Evolutionary conservation across 345 rosid genomes (phyloP).

Genomic region (Kandelia obovata): DNA sequence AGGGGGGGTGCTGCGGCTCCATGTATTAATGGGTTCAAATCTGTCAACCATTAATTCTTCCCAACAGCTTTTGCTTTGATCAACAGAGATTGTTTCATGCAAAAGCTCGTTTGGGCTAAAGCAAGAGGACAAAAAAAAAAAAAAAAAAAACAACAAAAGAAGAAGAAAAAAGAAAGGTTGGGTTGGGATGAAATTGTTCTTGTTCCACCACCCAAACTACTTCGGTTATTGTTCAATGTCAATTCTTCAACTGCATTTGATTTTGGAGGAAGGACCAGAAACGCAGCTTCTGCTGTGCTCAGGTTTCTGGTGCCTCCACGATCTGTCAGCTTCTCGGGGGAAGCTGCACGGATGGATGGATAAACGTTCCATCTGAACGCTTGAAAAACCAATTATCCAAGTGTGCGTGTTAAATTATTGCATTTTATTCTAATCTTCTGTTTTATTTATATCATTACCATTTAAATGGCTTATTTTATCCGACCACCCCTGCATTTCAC

Average conservation of each 20-base stretch:
- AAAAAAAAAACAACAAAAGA: not conserved
- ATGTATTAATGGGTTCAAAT: constrained; percentile 52
- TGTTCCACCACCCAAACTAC: constrained; percentile 30
- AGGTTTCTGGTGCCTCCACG: not conserved
- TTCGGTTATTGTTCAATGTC: constrained; percentile 10
- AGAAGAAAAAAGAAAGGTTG: not conserved
- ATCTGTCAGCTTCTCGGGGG: constrained; percentile 6
- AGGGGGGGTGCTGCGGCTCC: constrained; percentile 74
- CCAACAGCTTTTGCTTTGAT: constrained; percentile 23
- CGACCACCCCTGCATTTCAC: not conserved
- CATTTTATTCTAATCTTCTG: not conserved
- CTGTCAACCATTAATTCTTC: constrained; percentile 34
- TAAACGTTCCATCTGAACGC: not conserved
- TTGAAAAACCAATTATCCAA: not conserved
- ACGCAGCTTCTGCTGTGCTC: not conserved
- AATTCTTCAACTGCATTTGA: constrained; percentile 51
- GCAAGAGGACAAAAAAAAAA: not conserved
- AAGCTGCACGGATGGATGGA: constrained; percentile 10
- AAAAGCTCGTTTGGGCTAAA: constrained; percentile 27
- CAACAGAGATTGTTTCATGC: not conserved
- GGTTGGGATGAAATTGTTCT: constrained; percentile 28
- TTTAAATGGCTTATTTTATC: not conserved
- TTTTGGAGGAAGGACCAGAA: constrained; percentile 35
- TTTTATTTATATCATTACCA: not conserved
- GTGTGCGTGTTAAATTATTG: not conserved